A percentile compares a stretch with the other conserved stretches of the same genome.
Evolutionary conservation across 2,329 filamentous ascomycete species (phyloP).

Genomic region (Cordyceps javanica): DNA sequence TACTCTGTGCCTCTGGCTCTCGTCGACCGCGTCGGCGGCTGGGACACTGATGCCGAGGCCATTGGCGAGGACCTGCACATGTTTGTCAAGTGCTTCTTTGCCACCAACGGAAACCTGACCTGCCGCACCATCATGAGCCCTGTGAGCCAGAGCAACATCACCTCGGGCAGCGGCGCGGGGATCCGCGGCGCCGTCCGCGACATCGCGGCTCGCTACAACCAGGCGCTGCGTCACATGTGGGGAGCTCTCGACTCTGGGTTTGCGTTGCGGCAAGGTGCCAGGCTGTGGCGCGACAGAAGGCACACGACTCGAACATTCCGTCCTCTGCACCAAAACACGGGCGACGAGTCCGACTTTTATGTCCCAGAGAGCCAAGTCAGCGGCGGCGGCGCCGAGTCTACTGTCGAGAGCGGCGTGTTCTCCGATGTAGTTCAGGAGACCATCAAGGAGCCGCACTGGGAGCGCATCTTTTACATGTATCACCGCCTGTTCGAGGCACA

Average conservation of each 20-base stretch:
- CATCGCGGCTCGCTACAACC: conserved; percentile 61
- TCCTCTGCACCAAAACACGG: conserved; percentile 46
- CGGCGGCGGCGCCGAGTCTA: conserved; percentile 32
- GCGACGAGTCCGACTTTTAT: conserved; percentile 40
- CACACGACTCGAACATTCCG: conserved; percentile 49
- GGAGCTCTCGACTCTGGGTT: conserved; percentile 64
- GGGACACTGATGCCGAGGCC: conserved; percentile 64
- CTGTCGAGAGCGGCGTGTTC: conserved; percentile 46
- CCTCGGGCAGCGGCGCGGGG: conserved; percentile 46
- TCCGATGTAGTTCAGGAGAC: conserved; percentile 48
- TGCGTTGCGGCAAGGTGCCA: conserved; percentile 51
- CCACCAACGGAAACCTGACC: conserved; percentile 62
- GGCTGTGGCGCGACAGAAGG: conserved; percentile 52
- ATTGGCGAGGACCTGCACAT: conserved; percentile 74
- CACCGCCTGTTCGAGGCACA: conserved; percentile 70
- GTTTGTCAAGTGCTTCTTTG: conserved; percentile 74
- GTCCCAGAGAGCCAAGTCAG: conserved; percentile 40
- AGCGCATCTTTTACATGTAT: conserved; percentile 51
- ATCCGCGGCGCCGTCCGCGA: conserved; percentile 49
- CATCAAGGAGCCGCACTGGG: conserved; percentile 46
- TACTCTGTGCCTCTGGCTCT: conserved; percentile 64
- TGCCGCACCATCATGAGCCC: conserved; percentile 59
- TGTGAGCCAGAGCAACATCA: conserved; percentile 67
- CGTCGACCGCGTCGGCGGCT: conserved; percentile 63
- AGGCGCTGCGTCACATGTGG: conserved; percentile 72